Base-by-base conservation (phyloP, 257 asterid species). In the Leonotis leonurus region DNA sequence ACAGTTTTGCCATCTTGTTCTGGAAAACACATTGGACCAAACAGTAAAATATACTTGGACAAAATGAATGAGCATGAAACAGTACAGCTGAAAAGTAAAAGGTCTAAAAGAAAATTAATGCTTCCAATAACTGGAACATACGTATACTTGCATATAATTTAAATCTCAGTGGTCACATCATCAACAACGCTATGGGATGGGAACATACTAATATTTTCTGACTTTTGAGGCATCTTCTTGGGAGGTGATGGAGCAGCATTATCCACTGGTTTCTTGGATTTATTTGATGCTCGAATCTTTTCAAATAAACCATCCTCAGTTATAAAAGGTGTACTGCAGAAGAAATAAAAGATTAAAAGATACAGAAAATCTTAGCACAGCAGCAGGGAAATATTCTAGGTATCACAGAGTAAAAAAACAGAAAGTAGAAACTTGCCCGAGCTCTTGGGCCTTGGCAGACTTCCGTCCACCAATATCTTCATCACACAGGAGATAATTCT, bases 401-500 rank as follows among this genome's bases (percentile, higher is more conserved):
- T 37, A 69, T 27, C 55, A 48, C 60, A 27, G 45, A 46, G 26
- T 56, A 62, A 56, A 56, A 48, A 63, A 30, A 46, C 8, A 25
- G 43, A 69, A 55, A 41, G 24, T 8, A 36, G 41, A 50, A 66
- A 83, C 85, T 70, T 71, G 87, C 99, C 99, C 99, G 29, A 92
- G 95, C 77, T 92, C 99, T 71, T 83, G 83, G 65, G 99, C 99
- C 77, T 83, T 92, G 5, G 57, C 64, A 48, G 99, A 92, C 78
- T 92, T 92, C 70, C 91, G 76, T 50, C 99, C 99, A 55, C 86
- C 99, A 32, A 92, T 75, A 72, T 92, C 97, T 76, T 89, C 99
- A 75, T 92, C 99, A 56, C 99, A 92, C 39, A 92, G 81, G 70
- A 92, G 99, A 81, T 81, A 92, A 74, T 77, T 92, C 99, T 92